Evolutionary conservation across 2,329 filamentous ascomycete genomes (phyloP).

Genomic region (Salinomyces thailandicus): DNA sequence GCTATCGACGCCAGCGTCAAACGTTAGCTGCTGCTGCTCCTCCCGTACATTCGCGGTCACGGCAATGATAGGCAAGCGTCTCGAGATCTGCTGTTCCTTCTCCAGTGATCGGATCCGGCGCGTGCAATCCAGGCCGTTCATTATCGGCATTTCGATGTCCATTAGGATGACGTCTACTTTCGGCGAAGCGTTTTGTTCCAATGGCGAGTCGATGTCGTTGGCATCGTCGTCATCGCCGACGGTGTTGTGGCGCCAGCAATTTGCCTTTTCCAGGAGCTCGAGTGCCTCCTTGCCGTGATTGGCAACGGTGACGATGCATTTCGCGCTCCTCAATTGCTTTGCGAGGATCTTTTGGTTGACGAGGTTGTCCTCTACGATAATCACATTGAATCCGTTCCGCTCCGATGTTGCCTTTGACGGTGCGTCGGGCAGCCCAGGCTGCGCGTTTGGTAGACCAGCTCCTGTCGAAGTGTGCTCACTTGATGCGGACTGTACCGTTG

Average conservation of each 20-base stretch:
- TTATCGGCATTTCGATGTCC: slow-evolving; percentile 20
- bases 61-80: slow-evolving; percentile 15
- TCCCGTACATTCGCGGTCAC: slow-evolving; percentile 17
- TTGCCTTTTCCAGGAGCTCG: slow-evolving; percentile 10
- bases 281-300: slow-evolving; percentile 20
- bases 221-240: too few relatives aligned
- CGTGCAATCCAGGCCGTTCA: slow-evolving; percentile 18
- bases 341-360: slow-evolving; percentile 20
- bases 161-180: slow-evolving; percentile 16
- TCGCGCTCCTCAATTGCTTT: slow-evolving; percentile 14
- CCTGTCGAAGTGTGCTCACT: too few relatives aligned
- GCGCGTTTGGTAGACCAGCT: background rate
- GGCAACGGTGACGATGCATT: slow-evolving; percentile 15
- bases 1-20: slow-evolving; percentile 14
- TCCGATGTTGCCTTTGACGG: background rate
- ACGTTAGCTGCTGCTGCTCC: slow-evolving; percentile 11
- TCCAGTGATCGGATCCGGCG: slow-evolving; percentile 15
- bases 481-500: too few relatives aligned
- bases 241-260: slow-evolving; percentile 8
- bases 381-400: background rate
- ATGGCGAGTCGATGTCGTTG: too few relatives aligned
- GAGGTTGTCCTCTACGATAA: slow-evolving; percentile 13
- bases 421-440: background rate
- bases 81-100: slow-evolving; percentile 5
- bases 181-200: background rate